These are phyloP conservation scores for Santalum album DNA, from an alignment of 164 flowering plant genomes.

Conservation along the genomic window DNA sequence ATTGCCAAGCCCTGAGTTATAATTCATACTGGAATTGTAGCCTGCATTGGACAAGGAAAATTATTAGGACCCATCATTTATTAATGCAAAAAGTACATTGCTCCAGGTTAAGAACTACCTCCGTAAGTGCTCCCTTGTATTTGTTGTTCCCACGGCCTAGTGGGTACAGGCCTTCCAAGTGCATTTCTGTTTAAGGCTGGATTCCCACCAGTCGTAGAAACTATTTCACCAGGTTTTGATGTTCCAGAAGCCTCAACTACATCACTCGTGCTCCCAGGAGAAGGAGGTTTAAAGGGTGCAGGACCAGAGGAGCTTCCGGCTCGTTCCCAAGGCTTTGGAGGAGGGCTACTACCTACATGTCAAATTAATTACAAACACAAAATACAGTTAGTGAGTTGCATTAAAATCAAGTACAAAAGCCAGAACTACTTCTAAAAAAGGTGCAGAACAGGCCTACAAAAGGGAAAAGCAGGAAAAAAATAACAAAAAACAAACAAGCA, in stretches of 20 bases:
- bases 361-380: not conserved
- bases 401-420: not conserved
- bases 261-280: slow-evolving; percentile 75
- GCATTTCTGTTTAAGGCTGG: slow-evolving; percentile 36
- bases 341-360: slow-evolving; percentile 40
- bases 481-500: too few species aligned
- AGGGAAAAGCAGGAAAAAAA: too few species aligned
- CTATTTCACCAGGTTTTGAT: slow-evolving; percentile 85
- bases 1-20: slow-evolving; percentile 53
- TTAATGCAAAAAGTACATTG: not conserved
- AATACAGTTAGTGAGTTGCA: not conserved
- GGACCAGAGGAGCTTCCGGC: slow-evolving; percentile 64
- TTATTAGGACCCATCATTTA: not conserved
- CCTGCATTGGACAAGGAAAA: slow-evolving; percentile 27
- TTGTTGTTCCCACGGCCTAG: slow-evolving; percentile 88
- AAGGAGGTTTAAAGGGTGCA: slow-evolving; percentile 77
- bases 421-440: too few species aligned
- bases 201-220: slow-evolving; percentile 34
- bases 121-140: slow-evolving; percentile 46
- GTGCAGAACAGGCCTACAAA: too few species aligned
- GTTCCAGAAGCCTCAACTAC: slow-evolving; percentile 95
- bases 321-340: slow-evolving; percentile 83
- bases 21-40: slow-evolving; percentile 41
- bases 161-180: slow-evolving; percentile 64
- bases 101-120: slow-evolving; percentile 18